These are phyloP conservation scores for Lodderomyces beijingensis DNA, from an alignment of 1,139 yeast species.

Conservation along the genomic window DNA sequence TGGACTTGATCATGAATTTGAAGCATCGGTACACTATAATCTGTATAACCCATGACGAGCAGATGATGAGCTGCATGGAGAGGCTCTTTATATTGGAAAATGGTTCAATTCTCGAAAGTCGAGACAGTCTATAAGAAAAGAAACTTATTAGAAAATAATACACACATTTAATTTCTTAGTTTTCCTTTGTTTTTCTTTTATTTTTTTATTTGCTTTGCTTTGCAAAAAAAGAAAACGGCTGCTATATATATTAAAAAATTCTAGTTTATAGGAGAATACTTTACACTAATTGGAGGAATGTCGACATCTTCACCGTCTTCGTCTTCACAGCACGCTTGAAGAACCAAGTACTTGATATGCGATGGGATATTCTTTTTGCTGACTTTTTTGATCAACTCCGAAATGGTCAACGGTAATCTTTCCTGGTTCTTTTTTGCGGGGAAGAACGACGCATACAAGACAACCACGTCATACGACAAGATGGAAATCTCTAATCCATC, in stretches of 20 bases:
- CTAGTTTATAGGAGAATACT: constrained; percentile 4
- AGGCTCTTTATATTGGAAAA: constrained; percentile 36
- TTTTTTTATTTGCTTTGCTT: too few species aligned
- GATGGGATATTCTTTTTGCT: constrained; percentile 80
- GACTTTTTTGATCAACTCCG: constrained; percentile 73
- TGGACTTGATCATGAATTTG: constrained; percentile 37
- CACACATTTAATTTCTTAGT: background rate
- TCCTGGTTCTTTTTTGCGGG: constrained; percentile 88
- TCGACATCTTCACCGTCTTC: constrained; percentile 92
- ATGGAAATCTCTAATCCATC: constrained; percentile 86
- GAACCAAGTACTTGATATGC: constrained; percentile 70
- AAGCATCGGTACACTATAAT: constrained; percentile 34
- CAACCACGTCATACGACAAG: constrained; percentile 88
- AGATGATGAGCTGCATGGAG: constrained; percentile 50
- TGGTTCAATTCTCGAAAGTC: constrained; percentile 26
- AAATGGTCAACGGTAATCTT: constrained; percentile 61
- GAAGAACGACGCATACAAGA: constrained; percentile 88
- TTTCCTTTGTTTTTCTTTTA: constrained; percentile 4
- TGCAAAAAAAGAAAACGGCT: constrained; percentile 1
- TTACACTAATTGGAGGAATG: constrained; percentile 76
- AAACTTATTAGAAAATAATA: constrained; percentile 1
- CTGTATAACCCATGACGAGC: constrained; percentile 57
- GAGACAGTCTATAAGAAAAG: background rate
- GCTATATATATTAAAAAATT: constrained; percentile 3
- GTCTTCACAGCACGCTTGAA: constrained; percentile 93